Percentiles rank a stretch among this genome's conserved stretches.
Conservation (phyloP, 2,329 filamentous ascomycete species). For the Paraphoma chrysanthemicola region DNA sequence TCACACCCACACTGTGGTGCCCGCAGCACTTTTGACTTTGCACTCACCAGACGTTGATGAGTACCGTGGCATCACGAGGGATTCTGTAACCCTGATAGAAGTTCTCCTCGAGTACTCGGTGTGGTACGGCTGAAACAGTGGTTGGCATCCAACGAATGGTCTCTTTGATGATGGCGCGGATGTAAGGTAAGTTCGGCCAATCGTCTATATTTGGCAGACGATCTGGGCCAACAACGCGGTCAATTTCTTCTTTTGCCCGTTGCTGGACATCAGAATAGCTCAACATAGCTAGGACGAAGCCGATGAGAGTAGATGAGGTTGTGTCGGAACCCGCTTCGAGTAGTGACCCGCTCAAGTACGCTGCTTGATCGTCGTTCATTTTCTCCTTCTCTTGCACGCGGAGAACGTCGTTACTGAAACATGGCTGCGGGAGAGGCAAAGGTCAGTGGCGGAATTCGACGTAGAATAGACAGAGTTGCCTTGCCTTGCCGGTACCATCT, state of each 20-base stretch:
- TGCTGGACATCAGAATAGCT: background rate
- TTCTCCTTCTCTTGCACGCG: background rate
- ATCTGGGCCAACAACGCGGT: background rate
- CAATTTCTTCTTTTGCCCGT: background rate
- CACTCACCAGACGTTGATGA: background rate
- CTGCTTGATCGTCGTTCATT: background rate
- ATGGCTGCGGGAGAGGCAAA: background rate
- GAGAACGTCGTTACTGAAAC: background rate
- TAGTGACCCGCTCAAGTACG: background rate
- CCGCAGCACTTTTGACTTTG: no score
- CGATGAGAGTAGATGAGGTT: background rate
- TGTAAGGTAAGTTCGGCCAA: background rate
- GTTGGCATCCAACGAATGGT: background rate
- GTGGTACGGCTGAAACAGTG: background rate
- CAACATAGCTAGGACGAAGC: background rate
- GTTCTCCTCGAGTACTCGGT: background rate
- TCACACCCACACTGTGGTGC: no score
- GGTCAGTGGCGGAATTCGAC: no score
- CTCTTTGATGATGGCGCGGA: background rate
- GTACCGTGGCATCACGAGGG: background rate
- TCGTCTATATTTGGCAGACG: background rate
- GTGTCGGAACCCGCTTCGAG: background rate
- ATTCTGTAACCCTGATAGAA: background rate
- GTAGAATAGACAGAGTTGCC: background rate
- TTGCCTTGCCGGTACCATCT: background rate